A percentile compares a stretch with the other conserved stretches of the same genome.
Evolutionary conservation across 169 alveolate genomes (phyloP).

Genomic region (Plasmodium inui): DNA sequence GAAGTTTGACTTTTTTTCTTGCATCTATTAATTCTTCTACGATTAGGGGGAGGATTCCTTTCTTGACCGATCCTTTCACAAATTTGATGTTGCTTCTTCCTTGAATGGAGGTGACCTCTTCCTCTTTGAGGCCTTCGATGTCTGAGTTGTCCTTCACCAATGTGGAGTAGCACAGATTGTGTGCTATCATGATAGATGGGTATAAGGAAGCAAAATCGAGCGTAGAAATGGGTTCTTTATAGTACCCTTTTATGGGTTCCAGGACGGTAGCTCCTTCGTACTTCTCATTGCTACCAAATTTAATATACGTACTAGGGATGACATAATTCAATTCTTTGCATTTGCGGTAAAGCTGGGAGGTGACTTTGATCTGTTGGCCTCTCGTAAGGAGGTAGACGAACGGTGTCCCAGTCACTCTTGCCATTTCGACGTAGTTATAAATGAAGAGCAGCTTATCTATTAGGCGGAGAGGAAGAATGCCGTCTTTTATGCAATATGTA

Average conservation of each 20-base stretch:
- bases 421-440: slow-evolving; percentile 98
- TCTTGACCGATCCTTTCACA: slow-evolving; percentile 79
- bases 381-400: slow-evolving; percentile 92
- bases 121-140: slow-evolving; percentile 76
- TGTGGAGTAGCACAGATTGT: slow-evolving; percentile 98
- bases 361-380: slow-evolving; percentile 99
- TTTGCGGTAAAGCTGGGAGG: slow-evolving; percentile 94
- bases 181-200: slow-evolving; percentile 99
- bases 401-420: slow-evolving; percentile 99
- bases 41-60: slow-evolving; percentile 97
- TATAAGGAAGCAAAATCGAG: slow-evolving; percentile 99
- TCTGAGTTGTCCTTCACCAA: slow-evolving; percentile 88
- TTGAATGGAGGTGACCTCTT: slow-evolving; percentile 68
- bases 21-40: slow-evolving; percentile 97
- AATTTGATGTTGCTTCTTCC: slow-evolving; percentile 31
- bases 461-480: slow-evolving; percentile 96
- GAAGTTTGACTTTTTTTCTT: slow-evolving; percentile 94
- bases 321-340: slow-evolving; percentile 91
- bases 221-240: slow-evolving; percentile 98
- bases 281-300: slow-evolving; percentile 81
- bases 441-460: slow-evolving; percentile 96
- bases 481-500: slow-evolving; percentile 99
- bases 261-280: slow-evolving; percentile 97
- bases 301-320: slow-evolving; percentile 91
- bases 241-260: slow-evolving; percentile 95